Evolutionary conservation across 2,329 filamentous ascomycete species (phyloP).

Genomic region (Plectosphaerella sp.): DNA sequence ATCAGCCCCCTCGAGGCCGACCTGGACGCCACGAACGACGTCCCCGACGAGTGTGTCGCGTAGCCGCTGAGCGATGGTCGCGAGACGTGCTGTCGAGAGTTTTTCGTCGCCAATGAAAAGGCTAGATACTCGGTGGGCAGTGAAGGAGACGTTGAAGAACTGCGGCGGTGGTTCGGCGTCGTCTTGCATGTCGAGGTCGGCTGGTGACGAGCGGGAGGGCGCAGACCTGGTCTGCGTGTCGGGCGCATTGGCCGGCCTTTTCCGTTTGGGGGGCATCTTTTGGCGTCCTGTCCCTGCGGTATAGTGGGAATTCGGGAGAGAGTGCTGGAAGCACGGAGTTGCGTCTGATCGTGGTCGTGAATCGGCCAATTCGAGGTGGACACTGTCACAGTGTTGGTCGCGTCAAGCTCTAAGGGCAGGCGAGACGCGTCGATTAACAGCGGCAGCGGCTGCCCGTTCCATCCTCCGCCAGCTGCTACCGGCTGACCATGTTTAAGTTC

Average conservation of each 20-base stretch:
- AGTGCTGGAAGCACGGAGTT: too few species aligned
- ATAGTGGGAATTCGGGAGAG: too few species aligned
- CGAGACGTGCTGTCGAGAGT: constrained; percentile 33
- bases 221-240: not conserved
- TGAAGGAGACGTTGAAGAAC: constrained; percentile 57
- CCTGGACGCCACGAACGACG: constrained; percentile 55
- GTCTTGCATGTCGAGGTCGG: not conserved
- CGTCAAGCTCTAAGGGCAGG: too few species aligned
- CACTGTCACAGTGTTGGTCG: too few species aligned
- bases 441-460: too few species aligned
- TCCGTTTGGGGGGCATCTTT: not conserved
- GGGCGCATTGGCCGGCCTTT: not conserved
- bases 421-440: too few species aligned
- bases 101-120: constrained; percentile 39
- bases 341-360: too few species aligned
- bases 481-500: too few species aligned
- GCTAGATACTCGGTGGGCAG: constrained; percentile 50
- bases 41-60: constrained; percentile 54
- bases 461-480: too few species aligned
- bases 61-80: constrained; percentile 39
- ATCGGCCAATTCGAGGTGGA: too few species aligned
- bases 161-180: constrained; percentile 23
- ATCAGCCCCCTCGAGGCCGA: constrained; percentile 35
- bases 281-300: not conserved
- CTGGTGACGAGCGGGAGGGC: not conserved